Evolutionary conservation across 1,139 yeast genomes (phyloP), one percentile per base, ranked within the genome.

Genomic region (Yamadazyma friedrichii): DNA sequence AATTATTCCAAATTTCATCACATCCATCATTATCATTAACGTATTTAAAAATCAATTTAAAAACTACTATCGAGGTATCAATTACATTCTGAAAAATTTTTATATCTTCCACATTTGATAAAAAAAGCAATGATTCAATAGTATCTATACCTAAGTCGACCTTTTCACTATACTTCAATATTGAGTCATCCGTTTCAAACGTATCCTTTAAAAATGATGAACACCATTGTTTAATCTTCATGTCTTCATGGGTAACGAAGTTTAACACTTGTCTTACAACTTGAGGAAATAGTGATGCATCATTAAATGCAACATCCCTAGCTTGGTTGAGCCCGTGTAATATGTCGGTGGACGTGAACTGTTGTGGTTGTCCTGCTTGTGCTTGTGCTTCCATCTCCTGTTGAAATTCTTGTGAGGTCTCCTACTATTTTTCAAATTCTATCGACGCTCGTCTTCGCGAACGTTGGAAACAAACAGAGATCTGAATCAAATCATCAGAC

Each of bases 261-360:
- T 73, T 70, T 39, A 76, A 64, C 30, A 81, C 72, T 32, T 78
- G 80, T 36, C 76, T 67, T 34, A 78, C 60, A 15, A 80, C 82
- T 45, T 75, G 78, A 3, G 82, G 76, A 45, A 77, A 70, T 42
- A 72, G 63, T 30, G 67, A 63, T 1, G 72, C 70, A 46, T 67
- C 71, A 24, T 70, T 57, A 47, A 70, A 62, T 1, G 81, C 82
- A 51, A 78, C 61, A 15, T 61, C 59, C 37, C 72, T 69, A 15
- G 85, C 85, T 55, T 78, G 76, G 36, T 67, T 58, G 39, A 80
- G 66, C 46, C 74, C 80, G 22, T 61, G 69, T 36, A 70, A 59
- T 38, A 66, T 57, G 16, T 51, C 51, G 6, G 46, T 41, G 2
- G 52, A 46, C 15, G 54, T 45, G 16, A 37, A 36, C 9, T 11